A percentile compares a stretch with the other conserved stretches of the same genome.
Evolutionary conservation across 2,329 filamentous ascomycete genomes (phyloP).

Genomic region (Amesomyces nigricolor): DNA sequence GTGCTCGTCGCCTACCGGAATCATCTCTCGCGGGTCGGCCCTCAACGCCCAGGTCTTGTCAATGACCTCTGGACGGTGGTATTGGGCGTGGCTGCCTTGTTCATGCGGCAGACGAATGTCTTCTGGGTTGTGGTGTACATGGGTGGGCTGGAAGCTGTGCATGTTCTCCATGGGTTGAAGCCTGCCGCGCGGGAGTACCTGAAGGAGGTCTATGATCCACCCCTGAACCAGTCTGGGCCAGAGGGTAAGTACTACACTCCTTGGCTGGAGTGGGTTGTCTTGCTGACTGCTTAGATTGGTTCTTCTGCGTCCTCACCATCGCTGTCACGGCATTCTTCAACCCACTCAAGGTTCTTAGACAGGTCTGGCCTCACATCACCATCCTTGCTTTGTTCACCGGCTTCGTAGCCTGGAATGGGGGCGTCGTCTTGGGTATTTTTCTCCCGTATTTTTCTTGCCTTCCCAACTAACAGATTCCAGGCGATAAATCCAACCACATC

Average conservation of each 20-base stretch:
- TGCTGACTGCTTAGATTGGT: constrained; percentile 41
- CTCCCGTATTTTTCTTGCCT: too few species aligned
- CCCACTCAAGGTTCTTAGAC: constrained; percentile 39
- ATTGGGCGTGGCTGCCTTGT: constrained; percentile 60
- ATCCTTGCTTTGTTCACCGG: constrained; percentile 62
- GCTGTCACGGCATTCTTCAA: constrained; percentile 51
- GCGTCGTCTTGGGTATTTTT: constrained; percentile 77
- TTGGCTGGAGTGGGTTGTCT: not conserved
- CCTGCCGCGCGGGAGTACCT: constrained; percentile 29
- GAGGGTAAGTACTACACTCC: constrained; percentile 39
- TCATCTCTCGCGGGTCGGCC: constrained; percentile 43
- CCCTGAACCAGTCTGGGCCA: constrained; percentile 42
- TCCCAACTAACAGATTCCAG: constrained; percentile 39
- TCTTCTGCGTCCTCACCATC: constrained; percentile 58
- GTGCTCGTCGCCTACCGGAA: constrained; percentile 66
- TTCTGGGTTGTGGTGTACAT: constrained; percentile 87
- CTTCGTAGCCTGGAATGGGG: constrained; percentile 83
- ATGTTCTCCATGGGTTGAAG: constrained; percentile 43
- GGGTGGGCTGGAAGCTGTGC: constrained; percentile 54
- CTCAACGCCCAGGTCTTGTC: constrained; percentile 28
- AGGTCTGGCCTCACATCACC: constrained; percentile 54
- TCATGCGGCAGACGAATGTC: constrained; percentile 90
- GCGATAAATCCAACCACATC: constrained; percentile 90
- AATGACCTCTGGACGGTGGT: constrained; percentile 43
- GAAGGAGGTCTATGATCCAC: constrained; percentile 47